Conservation (phyloP, 2,329 filamentous ascomycete species). For the Graphilbum ipis-grandicollis region DNA sequence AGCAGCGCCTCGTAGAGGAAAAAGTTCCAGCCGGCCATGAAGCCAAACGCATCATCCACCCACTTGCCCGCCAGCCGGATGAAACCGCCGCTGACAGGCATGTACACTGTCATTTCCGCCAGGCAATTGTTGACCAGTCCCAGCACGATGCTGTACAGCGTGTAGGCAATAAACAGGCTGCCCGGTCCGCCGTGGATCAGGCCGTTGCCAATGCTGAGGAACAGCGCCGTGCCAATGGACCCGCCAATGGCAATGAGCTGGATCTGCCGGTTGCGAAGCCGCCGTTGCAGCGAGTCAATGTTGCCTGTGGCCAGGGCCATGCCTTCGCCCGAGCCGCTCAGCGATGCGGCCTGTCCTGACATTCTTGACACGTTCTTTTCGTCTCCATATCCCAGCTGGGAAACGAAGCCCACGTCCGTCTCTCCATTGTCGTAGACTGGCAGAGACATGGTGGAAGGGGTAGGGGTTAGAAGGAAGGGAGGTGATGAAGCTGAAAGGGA, state of each 20-base stretch:
- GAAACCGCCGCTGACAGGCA: constrained; percentile 46
- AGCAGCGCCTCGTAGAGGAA: constrained; percentile 23
- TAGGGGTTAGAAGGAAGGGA: too few relatives aligned
- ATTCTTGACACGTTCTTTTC: not conserved
- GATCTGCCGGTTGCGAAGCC: constrained; percentile 35
- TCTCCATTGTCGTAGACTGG: too few relatives aligned
- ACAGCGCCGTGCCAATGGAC: constrained; percentile 39
- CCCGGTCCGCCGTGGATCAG: constrained; percentile 24
- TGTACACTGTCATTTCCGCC: constrained; percentile 46
- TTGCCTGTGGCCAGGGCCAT: constrained; percentile 18
- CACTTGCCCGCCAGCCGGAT: constrained; percentile 47
- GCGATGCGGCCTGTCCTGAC: too few relatives aligned
- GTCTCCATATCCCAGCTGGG: too few relatives aligned
- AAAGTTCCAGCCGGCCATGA: constrained; percentile 30
- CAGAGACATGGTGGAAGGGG: too few relatives aligned
- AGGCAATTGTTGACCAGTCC: constrained; percentile 47
- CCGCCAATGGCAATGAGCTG: constrained; percentile 42
- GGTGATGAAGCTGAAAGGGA: too few relatives aligned
- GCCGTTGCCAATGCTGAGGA: constrained; percentile 43
- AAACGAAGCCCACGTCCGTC: too few relatives aligned
- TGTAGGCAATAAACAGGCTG: constrained; percentile 40
- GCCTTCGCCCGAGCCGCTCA: constrained; percentile 2
- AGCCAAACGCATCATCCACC: constrained; percentile 46
- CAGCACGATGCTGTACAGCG: constrained; percentile 35
- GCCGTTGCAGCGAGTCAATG: constrained; percentile 21